Evolutionary conservation across 2,329 filamentous ascomycete genomes (phyloP).

Genomic region (Colletotrichum lentis): DNA sequence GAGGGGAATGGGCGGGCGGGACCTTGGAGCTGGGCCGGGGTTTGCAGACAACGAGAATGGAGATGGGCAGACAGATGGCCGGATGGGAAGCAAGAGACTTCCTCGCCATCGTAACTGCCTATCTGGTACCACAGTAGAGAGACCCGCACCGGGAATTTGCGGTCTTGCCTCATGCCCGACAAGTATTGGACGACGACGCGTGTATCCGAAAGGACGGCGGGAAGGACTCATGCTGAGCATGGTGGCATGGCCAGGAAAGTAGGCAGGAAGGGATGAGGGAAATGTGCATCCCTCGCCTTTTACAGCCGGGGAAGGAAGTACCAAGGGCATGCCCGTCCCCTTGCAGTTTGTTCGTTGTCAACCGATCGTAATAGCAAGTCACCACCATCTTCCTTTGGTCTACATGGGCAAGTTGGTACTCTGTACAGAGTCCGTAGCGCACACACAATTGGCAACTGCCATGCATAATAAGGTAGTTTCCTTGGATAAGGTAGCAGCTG

Average conservation of each 20-base stretch:
- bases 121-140: background rate
- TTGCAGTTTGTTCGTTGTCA: slow-evolving; percentile 23
- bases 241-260: background rate
- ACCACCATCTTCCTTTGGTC: slow-evolving; percentile 6
- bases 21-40: slow-evolving; percentile 27
- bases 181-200: slow-evolving; percentile 30
- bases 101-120: background rate
- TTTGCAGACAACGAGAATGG: slow-evolving; percentile 22
- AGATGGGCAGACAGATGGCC: slow-evolving; percentile 2
- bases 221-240: slow-evolving; percentile 14
- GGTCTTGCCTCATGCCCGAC: slow-evolving; percentile 12
- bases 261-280: background rate
- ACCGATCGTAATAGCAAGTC: slow-evolving; percentile 25
- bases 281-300: slow-evolving; percentile 9
- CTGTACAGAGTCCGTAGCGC: background rate
- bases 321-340: slow-evolving; percentile 1
- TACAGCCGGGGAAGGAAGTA: slow-evolving; percentile 14
- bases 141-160: slow-evolving; percentile 1
- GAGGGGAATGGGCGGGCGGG: slow-evolving; percentile 13
- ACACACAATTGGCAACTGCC: background rate
- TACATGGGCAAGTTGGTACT: background rate
- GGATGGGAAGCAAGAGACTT: slow-evolving; percentile 17
- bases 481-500: background rate
- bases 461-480: slow-evolving; percentile 10
- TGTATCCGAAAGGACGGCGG: slow-evolving; percentile 21